Conservation (phyloP, 352 stramenopile genomes). For the Pythium monospermum region DNA sequence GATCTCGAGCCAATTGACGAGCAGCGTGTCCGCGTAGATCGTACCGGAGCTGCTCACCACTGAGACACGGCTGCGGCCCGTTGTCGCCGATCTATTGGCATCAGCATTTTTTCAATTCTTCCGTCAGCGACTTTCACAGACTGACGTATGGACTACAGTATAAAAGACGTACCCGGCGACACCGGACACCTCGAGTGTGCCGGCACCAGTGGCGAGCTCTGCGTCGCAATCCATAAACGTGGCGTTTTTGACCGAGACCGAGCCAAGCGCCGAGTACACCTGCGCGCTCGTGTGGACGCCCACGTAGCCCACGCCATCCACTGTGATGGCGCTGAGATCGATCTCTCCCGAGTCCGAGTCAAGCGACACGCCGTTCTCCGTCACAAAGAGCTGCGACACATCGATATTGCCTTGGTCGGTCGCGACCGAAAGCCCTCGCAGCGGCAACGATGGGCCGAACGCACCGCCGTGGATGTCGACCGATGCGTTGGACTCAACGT, state of each 20-base stretch:
- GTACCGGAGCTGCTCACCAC: constrained; percentile 41
- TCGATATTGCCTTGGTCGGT: constrained; percentile 51
- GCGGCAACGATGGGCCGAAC: constrained; percentile 18
- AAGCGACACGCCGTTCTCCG: constrained; percentile 28
- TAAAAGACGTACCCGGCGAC: constrained; percentile 34
- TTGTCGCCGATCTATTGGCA: constrained; percentile 18
- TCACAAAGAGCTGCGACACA: constrained; percentile 33
- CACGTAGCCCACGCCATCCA: constrained; percentile 31
- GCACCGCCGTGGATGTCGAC: constrained; percentile 31
- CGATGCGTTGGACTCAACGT: constrained; percentile 43
- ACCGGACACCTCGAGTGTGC: constrained; percentile 31
- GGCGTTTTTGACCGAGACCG: constrained; percentile 36
- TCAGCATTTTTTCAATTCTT: constrained; percentile 19
- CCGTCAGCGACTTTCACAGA: neutral
- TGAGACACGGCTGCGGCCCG: constrained; percentile 45
- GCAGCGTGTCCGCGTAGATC: constrained; percentile 35
- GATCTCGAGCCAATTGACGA: constrained; percentile 58
- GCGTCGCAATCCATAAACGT: constrained; percentile 55
- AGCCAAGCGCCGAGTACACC: constrained; percentile 43
- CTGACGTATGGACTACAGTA: neutral
- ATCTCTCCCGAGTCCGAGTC: constrained; percentile 47
- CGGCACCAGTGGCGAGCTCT: constrained; percentile 39
- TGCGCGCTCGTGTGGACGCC: constrained; percentile 23
- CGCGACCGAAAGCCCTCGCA: constrained; percentile 30
- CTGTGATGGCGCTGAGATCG: constrained; percentile 29